A percentile compares a stretch with the other conserved stretches of the same genome.
phyloP scores from a whole-genome alignment of 23 red algal genomes.

The Gracilaria gracilis region DNA sequence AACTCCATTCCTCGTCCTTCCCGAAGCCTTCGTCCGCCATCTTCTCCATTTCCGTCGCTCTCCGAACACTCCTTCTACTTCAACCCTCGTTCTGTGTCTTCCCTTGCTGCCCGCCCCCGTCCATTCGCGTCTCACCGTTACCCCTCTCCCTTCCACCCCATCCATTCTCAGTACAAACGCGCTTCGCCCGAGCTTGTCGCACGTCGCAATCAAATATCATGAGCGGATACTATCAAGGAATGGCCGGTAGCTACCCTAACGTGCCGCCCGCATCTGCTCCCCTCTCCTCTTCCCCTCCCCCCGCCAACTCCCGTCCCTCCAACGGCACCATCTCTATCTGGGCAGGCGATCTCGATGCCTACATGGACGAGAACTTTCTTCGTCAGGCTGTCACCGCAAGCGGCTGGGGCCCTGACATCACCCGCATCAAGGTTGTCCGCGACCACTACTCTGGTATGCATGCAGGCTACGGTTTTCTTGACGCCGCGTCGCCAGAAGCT shows the following conservation, averaged over 20 bases:
- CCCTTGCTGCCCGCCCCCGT: neutral
- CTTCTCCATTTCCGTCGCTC: neutral
- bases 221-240: constrained; percentile 51
- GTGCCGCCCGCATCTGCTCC: constrained; percentile 23
- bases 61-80: neutral
- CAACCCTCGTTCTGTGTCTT: neutral
- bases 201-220: constrained; percentile 1
- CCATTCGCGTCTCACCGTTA: neutral
- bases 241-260: constrained; percentile 27
- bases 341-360: constrained; percentile 88
- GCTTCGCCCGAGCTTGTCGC: neutral
- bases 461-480: constrained; percentile 84
- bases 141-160: neutral
- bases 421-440: constrained; percentile 86
- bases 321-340: constrained; percentile 76
- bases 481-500: constrained; percentile 74
- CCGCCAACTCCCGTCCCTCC: constrained; percentile 12
- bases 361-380: constrained; percentile 90
- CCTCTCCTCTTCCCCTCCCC: constrained; percentile 14
- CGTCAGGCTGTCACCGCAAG: constrained; percentile 71
- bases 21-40: neutral
- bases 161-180: neutral
- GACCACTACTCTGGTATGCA: constrained; percentile 73
- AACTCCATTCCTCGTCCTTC: neutral
- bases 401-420: constrained; percentile 82